Evolutionary conservation across 1,139 yeast genomes (phyloP).

Genomic region (Geotrichum restrictum): DNA sequence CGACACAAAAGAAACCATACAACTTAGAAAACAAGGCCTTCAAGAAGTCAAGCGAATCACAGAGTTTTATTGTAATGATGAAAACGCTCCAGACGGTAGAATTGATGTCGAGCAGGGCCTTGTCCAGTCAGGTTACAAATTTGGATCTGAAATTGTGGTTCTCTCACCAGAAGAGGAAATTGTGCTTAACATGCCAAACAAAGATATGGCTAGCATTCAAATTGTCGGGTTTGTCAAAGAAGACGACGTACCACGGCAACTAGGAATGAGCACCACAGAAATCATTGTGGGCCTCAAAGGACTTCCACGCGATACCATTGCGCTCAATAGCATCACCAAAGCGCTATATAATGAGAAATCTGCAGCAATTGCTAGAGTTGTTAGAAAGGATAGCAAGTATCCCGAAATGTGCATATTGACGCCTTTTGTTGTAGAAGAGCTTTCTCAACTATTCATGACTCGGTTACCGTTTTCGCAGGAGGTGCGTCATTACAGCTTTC

Average conservation of each 20-base stretch:
- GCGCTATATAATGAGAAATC: conserved; percentile 49
- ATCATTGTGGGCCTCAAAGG: conserved; percentile 51
- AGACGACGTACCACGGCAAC: conserved; percentile 53
- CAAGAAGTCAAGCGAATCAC: conserved; percentile 23
- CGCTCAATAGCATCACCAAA: conserved; percentile 54
- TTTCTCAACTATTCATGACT: conserved; percentile 43
- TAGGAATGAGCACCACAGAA: conserved; percentile 55
- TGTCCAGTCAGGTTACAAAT: conserved; percentile 53
- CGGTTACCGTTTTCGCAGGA: conserved; percentile 80
- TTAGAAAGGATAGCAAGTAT: conserved; percentile 48
- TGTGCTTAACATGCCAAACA: conserved; percentile 33
- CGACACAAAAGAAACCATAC: not conserved
- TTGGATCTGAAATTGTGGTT: conserved; percentile 60
- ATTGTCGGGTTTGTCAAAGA: conserved; percentile 57
- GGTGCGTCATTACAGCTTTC: conserved; percentile 60
- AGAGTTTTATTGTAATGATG: conserved; percentile 25
- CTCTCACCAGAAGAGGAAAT: conserved; percentile 47
- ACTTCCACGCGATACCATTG: conserved; percentile 45
- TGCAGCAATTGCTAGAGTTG: conserved; percentile 62
- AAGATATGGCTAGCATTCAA: conserved; percentile 42
- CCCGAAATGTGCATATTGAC: conserved; percentile 32
- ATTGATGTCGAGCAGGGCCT: conserved; percentile 5
- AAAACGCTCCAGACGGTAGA: not conserved
- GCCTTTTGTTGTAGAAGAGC: conserved; percentile 44
- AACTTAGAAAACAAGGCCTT: conserved; percentile 24